A percentile compares a stretch with the other conserved stretches of the same genome.
These are phyloP conservation scores for Hymenoscyphus salicellus DNA, from an alignment of 2,329 filamentous ascomycete species.

Conservation along the genomic window DNA sequence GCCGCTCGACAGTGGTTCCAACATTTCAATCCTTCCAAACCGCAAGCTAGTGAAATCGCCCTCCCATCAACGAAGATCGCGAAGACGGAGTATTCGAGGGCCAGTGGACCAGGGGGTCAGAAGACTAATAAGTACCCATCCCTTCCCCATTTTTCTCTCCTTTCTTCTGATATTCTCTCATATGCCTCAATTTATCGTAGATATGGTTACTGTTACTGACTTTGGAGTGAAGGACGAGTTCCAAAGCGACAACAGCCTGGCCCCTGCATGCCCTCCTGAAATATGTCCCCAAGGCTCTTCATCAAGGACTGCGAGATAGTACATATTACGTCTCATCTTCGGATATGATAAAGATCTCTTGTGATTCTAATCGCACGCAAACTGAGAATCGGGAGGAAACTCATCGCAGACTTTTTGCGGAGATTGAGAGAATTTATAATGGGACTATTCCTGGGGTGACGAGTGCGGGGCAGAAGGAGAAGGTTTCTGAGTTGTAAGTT, in stretches of 20 bases:
- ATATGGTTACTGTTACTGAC: too few species aligned
- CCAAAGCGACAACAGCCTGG: conserved; percentile 36
- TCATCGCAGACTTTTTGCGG: conserved; percentile 28
- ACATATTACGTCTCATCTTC: conserved; percentile 32
- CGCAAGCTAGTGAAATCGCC: background rate
- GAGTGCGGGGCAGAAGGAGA: conserved; percentile 25
- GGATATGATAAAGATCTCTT: conserved; percentile 33
- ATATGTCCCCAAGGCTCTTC: conserved; percentile 32
- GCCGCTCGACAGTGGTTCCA: conserved; percentile 33
- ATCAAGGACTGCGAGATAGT: conserved; percentile 25
- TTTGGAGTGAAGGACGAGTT: conserved; percentile 36
- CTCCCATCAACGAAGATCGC: conserved; percentile 22
- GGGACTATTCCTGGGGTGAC: conserved; percentile 32
- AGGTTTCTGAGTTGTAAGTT: conserved; percentile 2
- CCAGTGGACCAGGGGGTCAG: conserved; percentile 36
- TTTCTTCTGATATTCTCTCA: conserved; percentile 1
- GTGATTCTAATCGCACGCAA: conserved; percentile 30
- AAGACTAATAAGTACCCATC: conserved; percentile 36
- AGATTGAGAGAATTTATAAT: conserved; percentile 31
- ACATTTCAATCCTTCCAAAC: conserved; percentile 21
- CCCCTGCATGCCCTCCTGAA: conserved; percentile 24
- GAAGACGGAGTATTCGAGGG: conserved; percentile 29
- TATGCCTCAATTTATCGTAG: too few species aligned
- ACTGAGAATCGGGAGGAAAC: conserved; percentile 31
- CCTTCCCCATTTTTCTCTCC: background rate